Evolutionary conservation across 495 filamentous ascomycete genomes (phyloP), one percentile per base, ranked within the genome.

Genomic region (Talaromyces trachyspermus): DNA sequence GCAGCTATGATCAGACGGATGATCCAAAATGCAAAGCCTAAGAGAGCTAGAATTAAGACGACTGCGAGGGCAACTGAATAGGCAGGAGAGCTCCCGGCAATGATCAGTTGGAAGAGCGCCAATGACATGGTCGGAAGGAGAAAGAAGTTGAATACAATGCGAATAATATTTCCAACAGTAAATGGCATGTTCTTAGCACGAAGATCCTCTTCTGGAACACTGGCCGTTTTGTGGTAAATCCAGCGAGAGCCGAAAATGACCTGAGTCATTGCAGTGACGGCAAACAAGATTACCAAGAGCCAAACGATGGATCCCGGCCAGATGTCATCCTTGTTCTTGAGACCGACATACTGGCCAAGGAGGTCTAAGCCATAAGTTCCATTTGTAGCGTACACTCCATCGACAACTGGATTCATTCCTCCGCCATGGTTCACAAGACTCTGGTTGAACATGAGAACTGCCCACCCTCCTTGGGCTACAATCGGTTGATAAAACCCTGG

Each of bases 401-500:
- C 92, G 5, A 77, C 59, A n/a, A 90, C 52, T 38, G 76, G 85
- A 41, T 74, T 65, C 33, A 71, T 75, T 17, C 83, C 83, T 19
- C 72, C 62, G 12, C 76, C 78, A 18, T 81, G 68, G 46, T 77
- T 85, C 48, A 91, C 80, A 49, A 95, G 88, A 58, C 87, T 95
- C 41, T 89, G 73, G 62, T 95, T 95, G 70, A 97, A 95, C 76
- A 98, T 87, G 43, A 98, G 74, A 1, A 75, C 58, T 5, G 90
- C 88, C 92, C 92, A 98, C 30, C 85, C 81, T 7, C 76, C 84
- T 58, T 88, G 85, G 52, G 88, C 92, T 39, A 92, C 78, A 11
- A 85, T 85, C 11, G 92, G 92, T 57, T 96, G 92, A 60, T 86
- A 97, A 56, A 85, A 98, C 0, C 92, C 92, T 0, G 92, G 92